Evolutionary conservation across 2,329 filamentous ascomycete species (phyloP).

Genomic region (Ramularia collo-cygni): DNA sequence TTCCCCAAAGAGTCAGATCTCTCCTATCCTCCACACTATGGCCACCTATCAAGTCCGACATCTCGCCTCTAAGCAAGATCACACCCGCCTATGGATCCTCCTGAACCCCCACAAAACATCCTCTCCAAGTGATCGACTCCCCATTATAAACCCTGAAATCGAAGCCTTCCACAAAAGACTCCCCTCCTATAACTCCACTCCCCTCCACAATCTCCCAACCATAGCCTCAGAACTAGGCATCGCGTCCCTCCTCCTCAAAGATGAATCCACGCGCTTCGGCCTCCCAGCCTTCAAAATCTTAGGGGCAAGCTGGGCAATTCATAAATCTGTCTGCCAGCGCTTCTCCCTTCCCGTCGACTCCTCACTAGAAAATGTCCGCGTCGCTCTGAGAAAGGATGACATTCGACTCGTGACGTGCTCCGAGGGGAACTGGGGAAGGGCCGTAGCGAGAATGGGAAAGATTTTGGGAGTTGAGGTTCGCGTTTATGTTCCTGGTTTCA

Average conservation of each 20-base stretch:
- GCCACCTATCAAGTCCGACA: conserved; percentile 18
- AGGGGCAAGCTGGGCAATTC: conserved; percentile 68
- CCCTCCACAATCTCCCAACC: conserved; percentile 46
- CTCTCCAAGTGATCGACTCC: background rate
- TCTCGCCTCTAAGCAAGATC: conserved; percentile 8
- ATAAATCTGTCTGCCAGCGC: conserved; percentile 47
- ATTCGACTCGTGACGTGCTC: conserved; percentile 57
- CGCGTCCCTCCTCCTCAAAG: conserved; percentile 57
- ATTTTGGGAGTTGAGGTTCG: conserved; percentile 49
- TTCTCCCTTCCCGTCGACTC: conserved; percentile 40
- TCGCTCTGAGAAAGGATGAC: conserved; percentile 20
- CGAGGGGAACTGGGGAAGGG: conserved; percentile 71
- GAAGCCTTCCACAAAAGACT: conserved; percentile 51
- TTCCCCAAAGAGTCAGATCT: background rate
- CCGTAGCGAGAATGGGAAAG: conserved; percentile 61
- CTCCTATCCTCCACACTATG: conserved; percentile 7
- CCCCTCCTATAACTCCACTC: conserved; percentile 51
- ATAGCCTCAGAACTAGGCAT: conserved; percentile 55
- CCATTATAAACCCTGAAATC: conserved; percentile 13
- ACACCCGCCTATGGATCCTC: conserved; percentile 14
- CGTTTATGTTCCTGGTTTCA: conserved; percentile 57
- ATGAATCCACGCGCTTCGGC: conserved; percentile 62
- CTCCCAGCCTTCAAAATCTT: conserved; percentile 75
- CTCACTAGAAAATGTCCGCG: conserved; percentile 39
- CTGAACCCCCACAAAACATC: conserved; percentile 12